Percentiles rank a stretch among this genome's conserved stretches.
Evolutionary conservation across 371 early-diverging fungal species (phyloP).

Genomic region (Blastocladiella emersonii): DNA sequence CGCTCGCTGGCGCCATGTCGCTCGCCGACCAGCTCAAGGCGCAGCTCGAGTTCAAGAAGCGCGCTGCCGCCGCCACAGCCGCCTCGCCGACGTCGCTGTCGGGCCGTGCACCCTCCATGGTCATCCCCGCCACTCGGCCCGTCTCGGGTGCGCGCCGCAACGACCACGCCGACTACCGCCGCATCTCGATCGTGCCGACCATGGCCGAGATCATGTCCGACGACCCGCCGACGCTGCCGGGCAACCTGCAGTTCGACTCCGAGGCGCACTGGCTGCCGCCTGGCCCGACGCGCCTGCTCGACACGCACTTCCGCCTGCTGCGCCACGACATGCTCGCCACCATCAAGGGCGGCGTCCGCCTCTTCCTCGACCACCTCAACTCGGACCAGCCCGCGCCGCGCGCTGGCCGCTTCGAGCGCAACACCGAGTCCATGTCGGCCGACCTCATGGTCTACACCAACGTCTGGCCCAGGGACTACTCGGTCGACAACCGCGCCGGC

Average conservation of each 20-base stretch:
- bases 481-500: too few relatives aligned
- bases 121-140: too few relatives aligned
- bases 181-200: not conserved
- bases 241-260: slow-evolving; percentile 13
- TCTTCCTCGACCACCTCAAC: not conserved
- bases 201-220: not conserved
- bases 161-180: not conserved
- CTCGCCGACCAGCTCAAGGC: slow-evolving; percentile 23
- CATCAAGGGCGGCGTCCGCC: not conserved
- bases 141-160: slow-evolving; percentile 15
- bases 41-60: too few relatives aligned
- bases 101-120: too few relatives aligned
- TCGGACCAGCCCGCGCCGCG: too few relatives aligned
- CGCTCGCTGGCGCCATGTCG: slow-evolving; percentile 25
- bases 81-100: too few relatives aligned
- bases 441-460: too few relatives aligned
- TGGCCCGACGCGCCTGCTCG: slow-evolving; percentile 30
- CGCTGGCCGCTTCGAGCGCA: too few relatives aligned
- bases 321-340: slow-evolving; percentile 27
- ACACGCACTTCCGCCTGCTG: slow-evolving; percentile 35
- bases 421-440: too few relatives aligned
- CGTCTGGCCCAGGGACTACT: too few relatives aligned
- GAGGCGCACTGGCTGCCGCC: slow-evolving; percentile 17
- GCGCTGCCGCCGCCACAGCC: too few relatives aligned
- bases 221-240: not conserved